Percentiles rank a stretch among this genome's conserved stretches.
phyloP scores from a whole-genome alignment of 352 stramenopile species.

The Globisporangium rhizosaccharum region DNA sequence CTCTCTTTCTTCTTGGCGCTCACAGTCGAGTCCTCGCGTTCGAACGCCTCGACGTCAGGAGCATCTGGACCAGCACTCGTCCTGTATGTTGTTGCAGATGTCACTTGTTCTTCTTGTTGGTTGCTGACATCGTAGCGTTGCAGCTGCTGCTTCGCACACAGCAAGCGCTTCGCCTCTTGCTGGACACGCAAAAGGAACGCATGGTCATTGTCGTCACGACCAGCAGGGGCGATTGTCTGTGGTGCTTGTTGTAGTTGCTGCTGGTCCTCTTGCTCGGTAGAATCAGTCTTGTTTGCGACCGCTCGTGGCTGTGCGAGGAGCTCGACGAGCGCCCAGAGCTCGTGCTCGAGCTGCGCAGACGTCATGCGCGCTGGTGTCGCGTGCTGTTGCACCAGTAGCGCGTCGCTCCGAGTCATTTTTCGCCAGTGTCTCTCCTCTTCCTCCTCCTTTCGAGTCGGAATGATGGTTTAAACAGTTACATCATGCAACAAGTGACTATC shows the following conservation, averaged over 20 bases:
- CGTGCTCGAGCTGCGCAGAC: slow-evolving; percentile 14
- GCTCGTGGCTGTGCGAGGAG: slow-evolving; percentile 12
- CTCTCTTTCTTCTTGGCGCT: slow-evolving; percentile 21
- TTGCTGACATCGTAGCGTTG: neutral
- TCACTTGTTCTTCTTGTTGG: neutral
- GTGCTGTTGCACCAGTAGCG: neutral
- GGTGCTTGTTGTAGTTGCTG: neutral
- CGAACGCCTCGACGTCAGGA: too few relatives aligned
- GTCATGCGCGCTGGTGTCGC: slow-evolving; percentile 6
- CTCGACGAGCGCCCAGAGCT: slow-evolving; percentile 55
- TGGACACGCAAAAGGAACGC: slow-evolving; percentile 23
- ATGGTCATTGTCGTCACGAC: neutral
- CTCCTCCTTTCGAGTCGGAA: neutral
- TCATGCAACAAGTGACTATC: too few relatives aligned
- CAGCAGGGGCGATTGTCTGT: neutral
- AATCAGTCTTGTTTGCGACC: neutral
- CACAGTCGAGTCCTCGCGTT: neutral
- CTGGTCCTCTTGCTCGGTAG: neutral
- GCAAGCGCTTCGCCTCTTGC: slow-evolving; percentile 25
- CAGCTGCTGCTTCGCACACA: slow-evolving; percentile 16
- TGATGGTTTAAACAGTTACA: too few relatives aligned
- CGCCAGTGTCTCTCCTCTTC: neutral
- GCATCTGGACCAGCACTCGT: neutral
- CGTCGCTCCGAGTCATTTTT: slow-evolving; percentile 10
- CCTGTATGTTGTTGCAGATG: neutral